phyloP scores from a whole-genome alignment of 2,329 filamentous ascomycete genomes.

The Parastagonospora nodorum region DNA sequence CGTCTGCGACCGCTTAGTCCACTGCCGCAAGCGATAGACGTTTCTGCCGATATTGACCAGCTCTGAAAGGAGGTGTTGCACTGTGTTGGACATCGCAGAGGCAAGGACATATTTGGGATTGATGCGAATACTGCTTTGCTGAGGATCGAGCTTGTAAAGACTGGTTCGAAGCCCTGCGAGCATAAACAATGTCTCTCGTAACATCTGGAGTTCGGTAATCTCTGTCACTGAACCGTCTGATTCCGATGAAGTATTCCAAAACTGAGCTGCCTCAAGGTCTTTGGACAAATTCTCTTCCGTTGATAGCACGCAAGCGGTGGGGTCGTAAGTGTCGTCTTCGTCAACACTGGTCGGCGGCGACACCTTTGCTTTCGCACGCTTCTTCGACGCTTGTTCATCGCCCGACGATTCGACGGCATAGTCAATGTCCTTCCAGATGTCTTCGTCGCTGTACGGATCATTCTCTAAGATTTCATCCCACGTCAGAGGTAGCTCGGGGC shows the following conservation, averaged over 20 bases:
- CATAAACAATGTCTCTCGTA: slow-evolving; percentile 85
- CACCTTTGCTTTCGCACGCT: slow-evolving; percentile 16
- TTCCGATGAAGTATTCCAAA: slow-evolving; percentile 47
- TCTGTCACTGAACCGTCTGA: slow-evolving; percentile 22
- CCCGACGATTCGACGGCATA: slow-evolving; percentile 69
- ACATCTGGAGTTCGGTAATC: slow-evolving; percentile 72
- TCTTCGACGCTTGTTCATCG: slow-evolving; percentile 55
- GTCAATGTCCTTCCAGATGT: slow-evolving; percentile 73
- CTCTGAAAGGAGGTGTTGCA: slow-evolving; percentile 48
- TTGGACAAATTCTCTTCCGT: slow-evolving; percentile 38
- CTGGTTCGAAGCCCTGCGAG: slow-evolving; percentile 77
- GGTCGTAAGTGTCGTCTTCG: slow-evolving; percentile 45
- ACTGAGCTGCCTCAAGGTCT: slow-evolving; percentile 52
- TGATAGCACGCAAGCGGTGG: slow-evolving; percentile 38
- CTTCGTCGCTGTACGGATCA: slow-evolving; percentile 72
- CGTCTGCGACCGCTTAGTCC: slow-evolving; percentile 45
- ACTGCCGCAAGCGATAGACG: slow-evolving; percentile 56
- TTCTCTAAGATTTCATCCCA: slow-evolving; percentile 82
- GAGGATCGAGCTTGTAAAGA: slow-evolving; percentile 60
- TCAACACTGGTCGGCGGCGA: slow-evolving; percentile 46
- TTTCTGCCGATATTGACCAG: slow-evolving; percentile 56
- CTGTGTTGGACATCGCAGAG: slow-evolving; percentile 41
- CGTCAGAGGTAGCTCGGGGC: slow-evolving; percentile 59
- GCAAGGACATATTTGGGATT: slow-evolving; percentile 48
- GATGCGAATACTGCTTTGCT: slow-evolving; percentile 33